These are phyloP conservation scores for Biscogniauxia sp. DNA, from an alignment of 2,329 filamentous ascomycete species.

Conservation along the genomic window DNA sequence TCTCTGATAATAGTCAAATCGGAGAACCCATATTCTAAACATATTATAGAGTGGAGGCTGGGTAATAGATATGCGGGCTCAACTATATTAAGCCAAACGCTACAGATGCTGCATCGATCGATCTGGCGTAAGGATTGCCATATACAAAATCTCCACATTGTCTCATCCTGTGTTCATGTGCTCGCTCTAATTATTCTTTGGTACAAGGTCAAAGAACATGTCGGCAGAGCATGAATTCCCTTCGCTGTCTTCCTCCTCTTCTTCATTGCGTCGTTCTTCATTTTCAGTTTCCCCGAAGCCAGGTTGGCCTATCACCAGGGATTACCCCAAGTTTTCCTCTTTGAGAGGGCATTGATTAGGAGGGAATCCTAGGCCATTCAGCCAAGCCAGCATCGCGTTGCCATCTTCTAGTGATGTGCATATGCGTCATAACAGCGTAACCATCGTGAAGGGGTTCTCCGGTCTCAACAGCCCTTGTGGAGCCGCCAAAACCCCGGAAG, in stretches of 20 bases:
- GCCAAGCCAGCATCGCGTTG: conserved; percentile 27
- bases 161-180: conserved; percentile 1
- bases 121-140: background rate
- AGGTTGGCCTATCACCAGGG: conserved; percentile 17
- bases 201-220: background rate
- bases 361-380: conserved; percentile 19
- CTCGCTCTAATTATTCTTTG: background rate
- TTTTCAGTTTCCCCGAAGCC: conserved; percentile 27
- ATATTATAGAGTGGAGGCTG: background rate
- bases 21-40: background rate
- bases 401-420: conserved; percentile 34
- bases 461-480: conserved; percentile 20
- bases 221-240: conserved; percentile 4
- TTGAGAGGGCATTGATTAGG: conserved; percentile 24
- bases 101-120: background rate
- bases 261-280: conserved; percentile 33
- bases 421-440: conserved; percentile 39
- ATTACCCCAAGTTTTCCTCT: conserved; percentile 24
- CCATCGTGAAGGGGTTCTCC: conserved; percentile 34
- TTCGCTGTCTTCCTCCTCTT: conserved; percentile 16
- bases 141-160: conserved; percentile 13
- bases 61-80: background rate
- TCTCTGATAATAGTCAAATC: background rate
- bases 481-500: conserved; percentile 21
- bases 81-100: background rate